Evolutionary conservation across 1,284 basidiomycete genomes (phyloP).

Genomic region (Ustilago lituana): DNA sequence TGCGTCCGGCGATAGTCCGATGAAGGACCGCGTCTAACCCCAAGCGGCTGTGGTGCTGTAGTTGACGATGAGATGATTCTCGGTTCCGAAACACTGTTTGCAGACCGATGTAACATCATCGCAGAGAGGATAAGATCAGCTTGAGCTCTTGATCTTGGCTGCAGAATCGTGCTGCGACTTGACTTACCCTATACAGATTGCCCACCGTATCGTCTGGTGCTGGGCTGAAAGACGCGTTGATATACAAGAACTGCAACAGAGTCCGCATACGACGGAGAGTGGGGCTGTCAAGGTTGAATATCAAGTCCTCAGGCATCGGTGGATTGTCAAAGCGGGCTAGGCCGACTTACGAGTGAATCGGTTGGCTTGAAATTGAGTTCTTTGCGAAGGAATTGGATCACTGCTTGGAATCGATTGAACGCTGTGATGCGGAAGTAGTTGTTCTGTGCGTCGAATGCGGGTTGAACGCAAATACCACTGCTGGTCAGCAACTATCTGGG

Average conservation of each 20-base stretch:
- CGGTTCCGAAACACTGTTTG: slow-evolving; percentile 61
- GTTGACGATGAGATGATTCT: slow-evolving; percentile 64
- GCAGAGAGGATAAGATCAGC: too few relatives aligned
- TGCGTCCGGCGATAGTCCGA: background rate
- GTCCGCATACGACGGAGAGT: background rate
- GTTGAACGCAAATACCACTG: too few relatives aligned
- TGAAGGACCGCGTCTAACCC: slow-evolving; percentile 54
- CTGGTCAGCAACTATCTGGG: too few relatives aligned
- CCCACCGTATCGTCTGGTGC: slow-evolving; percentile 91
- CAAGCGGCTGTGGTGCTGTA: slow-evolving; percentile 64
- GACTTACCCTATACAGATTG: slow-evolving; percentile 74
- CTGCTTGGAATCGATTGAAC: slow-evolving; percentile 91
- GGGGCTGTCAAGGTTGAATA: too few relatives aligned
- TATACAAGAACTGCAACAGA: slow-evolving; percentile 86
- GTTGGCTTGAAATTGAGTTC: slow-evolving; percentile 87
- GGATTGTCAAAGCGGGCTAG: background rate
- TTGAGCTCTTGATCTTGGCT: too few relatives aligned
- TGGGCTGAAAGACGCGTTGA: slow-evolving; percentile 95
- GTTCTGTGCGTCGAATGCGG: slow-evolving; percentile 68
- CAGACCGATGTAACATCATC: background rate
- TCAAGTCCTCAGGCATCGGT: background rate
- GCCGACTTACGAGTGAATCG: slow-evolving; percentile 80
- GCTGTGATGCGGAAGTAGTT: slow-evolving; percentile 98
- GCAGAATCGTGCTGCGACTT: background rate
- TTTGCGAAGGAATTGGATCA: slow-evolving; percentile 90